Percentiles rank a stretch among this genome's conserved stretches.
phyloP scores from a whole-genome alignment of 306 rosid species.

The Luffa acutangula region DNA sequence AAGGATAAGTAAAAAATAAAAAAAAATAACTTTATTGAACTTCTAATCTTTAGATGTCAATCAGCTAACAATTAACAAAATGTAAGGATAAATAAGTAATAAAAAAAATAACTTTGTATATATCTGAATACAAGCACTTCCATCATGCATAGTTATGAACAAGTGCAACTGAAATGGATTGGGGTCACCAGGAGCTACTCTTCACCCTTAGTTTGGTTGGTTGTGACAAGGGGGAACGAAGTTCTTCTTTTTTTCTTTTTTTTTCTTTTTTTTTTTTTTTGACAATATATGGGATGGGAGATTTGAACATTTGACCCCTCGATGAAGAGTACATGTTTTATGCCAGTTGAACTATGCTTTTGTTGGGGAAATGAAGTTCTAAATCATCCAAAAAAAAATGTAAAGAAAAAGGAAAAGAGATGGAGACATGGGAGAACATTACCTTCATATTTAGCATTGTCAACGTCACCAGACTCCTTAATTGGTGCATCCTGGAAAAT shows the following conservation, averaged over 20 bases:
- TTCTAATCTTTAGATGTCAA: not conserved
- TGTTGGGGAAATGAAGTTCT: not conserved
- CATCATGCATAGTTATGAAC: not conserved
- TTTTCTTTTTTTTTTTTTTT: too few species aligned
- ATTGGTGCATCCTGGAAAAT: constrained; percentile 87
- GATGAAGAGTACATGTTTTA: too few species aligned
- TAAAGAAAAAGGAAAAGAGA: not conserved
- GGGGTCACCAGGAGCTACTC: not conserved
- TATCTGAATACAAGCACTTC: not conserved
- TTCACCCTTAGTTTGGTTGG: not conserved
- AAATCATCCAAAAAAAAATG: not conserved
- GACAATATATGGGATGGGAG: too few species aligned
- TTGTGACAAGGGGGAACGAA: not conserved
- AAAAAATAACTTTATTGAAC: not conserved
- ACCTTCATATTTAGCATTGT: constrained; percentile 78
- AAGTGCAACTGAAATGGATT: not conserved
- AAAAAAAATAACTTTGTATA: not conserved
- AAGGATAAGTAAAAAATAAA: not conserved
- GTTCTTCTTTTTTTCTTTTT: too few species aligned
- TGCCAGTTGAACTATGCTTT: too few species aligned
- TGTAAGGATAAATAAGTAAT: not conserved
- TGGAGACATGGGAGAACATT: not conserved
- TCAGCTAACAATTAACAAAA: not conserved
- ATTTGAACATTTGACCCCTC: too few species aligned
- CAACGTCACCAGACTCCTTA: constrained; percentile 76